phyloP scores from a whole-genome alignment of 2,329 filamentous ascomycete genomes.

The Colletotrichum tamarilloi region DNA sequence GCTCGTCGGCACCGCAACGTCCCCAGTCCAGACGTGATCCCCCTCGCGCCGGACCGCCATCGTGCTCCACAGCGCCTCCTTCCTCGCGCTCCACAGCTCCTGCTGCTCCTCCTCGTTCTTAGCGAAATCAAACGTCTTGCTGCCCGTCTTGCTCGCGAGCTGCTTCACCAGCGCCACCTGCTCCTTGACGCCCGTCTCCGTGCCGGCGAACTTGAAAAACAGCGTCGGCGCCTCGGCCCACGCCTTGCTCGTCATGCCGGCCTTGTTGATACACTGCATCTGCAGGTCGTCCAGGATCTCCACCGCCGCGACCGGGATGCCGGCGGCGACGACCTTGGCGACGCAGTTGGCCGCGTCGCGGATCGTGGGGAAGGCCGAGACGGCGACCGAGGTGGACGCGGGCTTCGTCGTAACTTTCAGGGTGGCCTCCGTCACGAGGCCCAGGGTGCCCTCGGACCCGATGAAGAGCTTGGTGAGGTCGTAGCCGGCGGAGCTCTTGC shows the following conservation, averaged over 20 bases:
- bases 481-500: conserved; percentile 92
- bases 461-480: conserved; percentile 91
- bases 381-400: conserved; percentile 82
- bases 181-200: conserved; percentile 78
- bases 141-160: conserved; percentile 70
- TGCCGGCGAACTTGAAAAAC: conserved; percentile 88
- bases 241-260: conserved; percentile 71
- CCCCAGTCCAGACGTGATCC: conserved; percentile 87
- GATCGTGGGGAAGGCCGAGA: conserved; percentile 69
- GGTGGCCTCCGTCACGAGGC: conserved; percentile 90
- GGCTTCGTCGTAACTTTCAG: conserved; percentile 88
- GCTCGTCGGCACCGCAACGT: conserved; percentile 86
- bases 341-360: conserved; percentile 83
- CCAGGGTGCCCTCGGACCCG: conserved; percentile 90
- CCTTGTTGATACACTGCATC: conserved; percentile 77
- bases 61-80: conserved; percentile 86
- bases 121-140: conserved; percentile 82
- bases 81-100: conserved; percentile 85
- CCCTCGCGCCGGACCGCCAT: conserved; percentile 73
- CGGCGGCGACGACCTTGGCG: conserved; percentile 80
- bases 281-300: conserved; percentile 94
- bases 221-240: conserved; percentile 82
- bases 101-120: conserved; percentile 74
- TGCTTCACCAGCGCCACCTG: conserved; percentile 76
- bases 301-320: conserved; percentile 88